Evolutionary conservation across 2,329 filamentous ascomycete species (phyloP), one percentile per base, ranked within the genome.

Genomic region (Aspergillus udagawae): DNA sequence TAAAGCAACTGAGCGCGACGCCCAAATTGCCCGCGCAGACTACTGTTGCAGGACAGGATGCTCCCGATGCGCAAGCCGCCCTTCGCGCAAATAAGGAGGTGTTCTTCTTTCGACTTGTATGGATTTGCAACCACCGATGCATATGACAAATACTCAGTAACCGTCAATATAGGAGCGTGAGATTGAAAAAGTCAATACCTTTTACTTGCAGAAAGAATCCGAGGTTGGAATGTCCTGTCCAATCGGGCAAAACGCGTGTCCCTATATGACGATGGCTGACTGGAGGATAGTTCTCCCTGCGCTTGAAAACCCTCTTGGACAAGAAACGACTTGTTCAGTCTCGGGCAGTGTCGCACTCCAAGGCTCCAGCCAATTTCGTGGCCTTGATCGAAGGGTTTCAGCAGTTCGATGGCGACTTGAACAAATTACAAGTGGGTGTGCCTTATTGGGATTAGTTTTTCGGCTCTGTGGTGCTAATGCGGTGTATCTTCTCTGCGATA

Each of bases 21-120:
- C 92, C 93, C 51, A 87, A 88, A 32, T 85, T 97, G 62, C 84
- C 84, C 57, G 86, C 93, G 28, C 90, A 93, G 74, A 87, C 87
- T 78, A 87, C 73, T n/a, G 61, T 70, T 47, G 65, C 69, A 44
- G 64, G 72, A 57, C 71, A 76, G 61, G 77, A 81, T 60, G 67
- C 75, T 41, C 73, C 80, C 58, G 92, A 97, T 73, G 87, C 92
- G n/a, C 92, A 96, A 77, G 86, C 88, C 51, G 89, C 92, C 49
- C 82, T 97, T 51, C 92, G 97, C 75, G 94, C 93, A 56, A 99
- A 99, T 79, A 97, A 95, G 78, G 93, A 93, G 56, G 96, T 93
- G 10, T 99, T 99, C 78, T 99, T 99, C 83, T 97, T 97, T 75
- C 90, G 94, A 75, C 82, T 99, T 75, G 92, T 96, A 84, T 73